Percentiles rank a stretch among this genome's conserved stretches.
phyloP scores from a whole-genome alignment of 371 early-diverging fungal species.

The Conidiobolus coronatus region DNA sequence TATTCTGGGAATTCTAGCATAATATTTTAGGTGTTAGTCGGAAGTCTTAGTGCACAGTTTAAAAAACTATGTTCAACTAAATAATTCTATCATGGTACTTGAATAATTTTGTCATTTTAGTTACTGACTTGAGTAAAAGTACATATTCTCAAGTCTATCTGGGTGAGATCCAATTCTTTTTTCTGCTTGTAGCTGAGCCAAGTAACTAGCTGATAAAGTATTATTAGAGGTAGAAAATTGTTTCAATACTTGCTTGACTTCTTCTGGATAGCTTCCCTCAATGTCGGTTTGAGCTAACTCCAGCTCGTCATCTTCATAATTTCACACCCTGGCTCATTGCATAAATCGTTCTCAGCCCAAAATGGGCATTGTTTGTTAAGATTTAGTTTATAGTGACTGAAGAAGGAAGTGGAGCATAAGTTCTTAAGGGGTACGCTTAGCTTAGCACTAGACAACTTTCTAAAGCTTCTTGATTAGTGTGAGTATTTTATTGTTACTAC shows the following conservation, averaged over 20 bases:
- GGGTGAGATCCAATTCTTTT: constrained; percentile 64
- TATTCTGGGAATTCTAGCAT: background rate
- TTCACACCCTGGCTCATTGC: constrained; percentile 32
- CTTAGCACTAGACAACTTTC: no score
- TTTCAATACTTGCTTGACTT: no score
- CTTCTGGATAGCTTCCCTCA: no score
- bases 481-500: no score
- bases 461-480: no score
- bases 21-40: constrained; percentile 19
- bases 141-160: constrained; percentile 82
- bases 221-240: no score
- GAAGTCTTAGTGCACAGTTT: constrained; percentile 38
- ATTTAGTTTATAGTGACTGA: constrained; percentile 12
- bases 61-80: constrained; percentile 35
- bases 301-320: no score
- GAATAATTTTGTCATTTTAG: constrained; percentile 61
- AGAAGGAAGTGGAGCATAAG: no score
- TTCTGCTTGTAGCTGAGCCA: no score
- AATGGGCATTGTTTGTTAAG: constrained; percentile 79
- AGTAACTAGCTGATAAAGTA: no score
- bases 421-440: no score
- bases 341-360: constrained; percentile 66
- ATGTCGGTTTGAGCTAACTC: no score
- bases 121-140: constrained; percentile 55
- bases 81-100: constrained; percentile 76